Evolutionary conservation across 179 eudicot genomes (phyloP), one percentile per base, ranked within the genome.

Genomic region (Silene vulgaris): DNA sequence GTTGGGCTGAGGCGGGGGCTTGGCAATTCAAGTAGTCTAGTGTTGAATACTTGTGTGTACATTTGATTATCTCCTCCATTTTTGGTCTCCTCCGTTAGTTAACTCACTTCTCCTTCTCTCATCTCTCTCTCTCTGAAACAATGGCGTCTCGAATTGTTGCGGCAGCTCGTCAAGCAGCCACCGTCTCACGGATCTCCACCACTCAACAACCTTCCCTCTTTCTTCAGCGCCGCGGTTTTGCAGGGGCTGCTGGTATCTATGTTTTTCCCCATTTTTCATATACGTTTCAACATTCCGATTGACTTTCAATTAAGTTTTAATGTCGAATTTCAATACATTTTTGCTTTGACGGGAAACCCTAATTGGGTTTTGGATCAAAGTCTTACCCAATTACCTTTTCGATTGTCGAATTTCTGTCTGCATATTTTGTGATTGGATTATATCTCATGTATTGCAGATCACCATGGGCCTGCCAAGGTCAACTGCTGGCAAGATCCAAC

Each of bases 191-290:
- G 65, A 82, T 89, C 82, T 81, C 87, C 30, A 28, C 86, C 19
- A 57, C 85, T 0, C 80, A 32, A 3, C 56, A 85, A 8, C 30
- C 86, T 21, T 66, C 89, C 76, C 81, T 80, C 30, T 86, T 88
- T 8, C 54, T 88, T 74, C 89, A 85, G 35, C 96, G 91, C 84
- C 96, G 96, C 19, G 88, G 89, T 62, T 84, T 90, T 65, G 89
- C 93, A 40, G 91, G 88, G 69, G 83, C 91, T 32, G 91, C 96
- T 23, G 95, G 92, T 90, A 78, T 5, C 45, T 48, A 32, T 32
- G 0, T 37, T 37, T 37, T 37, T 37, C 8, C 43, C n/a, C 32
- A 17, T 30, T 12, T 4, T 65, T 52, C 13, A 16, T 4, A 8
- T 16, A 6, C 43, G 7, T 37, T 37, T 32, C 4, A 32, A 32